A percentile compares a stretch with the other conserved stretches of the same genome.
These are phyloP conservation scores for Colletotrichum cuscutae DNA, from an alignment of 2,329 filamentous ascomycete genomes.

Conservation along the genomic window DNA sequence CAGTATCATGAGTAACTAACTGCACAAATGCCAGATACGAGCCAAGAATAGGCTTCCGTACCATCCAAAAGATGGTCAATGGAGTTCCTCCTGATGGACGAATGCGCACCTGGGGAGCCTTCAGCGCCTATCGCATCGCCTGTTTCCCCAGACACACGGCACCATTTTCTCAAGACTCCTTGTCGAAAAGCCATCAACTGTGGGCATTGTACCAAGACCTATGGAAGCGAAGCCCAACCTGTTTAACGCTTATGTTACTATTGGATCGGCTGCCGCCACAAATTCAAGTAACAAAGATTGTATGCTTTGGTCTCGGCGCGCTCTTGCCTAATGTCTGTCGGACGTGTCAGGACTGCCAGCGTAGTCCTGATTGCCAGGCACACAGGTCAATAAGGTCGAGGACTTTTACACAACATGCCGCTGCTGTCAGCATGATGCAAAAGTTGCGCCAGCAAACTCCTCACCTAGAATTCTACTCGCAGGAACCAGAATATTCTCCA, in stretches of 20 bases:
- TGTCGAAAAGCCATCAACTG: neutral
- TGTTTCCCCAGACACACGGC: neutral
- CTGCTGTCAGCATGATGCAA: neutral
- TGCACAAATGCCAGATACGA: neutral
- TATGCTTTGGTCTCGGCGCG: neutral
- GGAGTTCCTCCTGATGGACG: neutral
- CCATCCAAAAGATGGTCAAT: neutral
- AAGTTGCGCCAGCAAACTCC: neutral
- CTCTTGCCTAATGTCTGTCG: neutral
- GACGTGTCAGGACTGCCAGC: neutral
- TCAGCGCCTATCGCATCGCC: neutral
- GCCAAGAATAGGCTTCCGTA: neutral
- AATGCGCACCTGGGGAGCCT: neutral
- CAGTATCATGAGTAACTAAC: neutral
- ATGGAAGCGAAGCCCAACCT: neutral
- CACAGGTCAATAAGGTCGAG: neutral
- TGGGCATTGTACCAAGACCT: neutral
- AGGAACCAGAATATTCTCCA: slow-evolving; percentile 2
- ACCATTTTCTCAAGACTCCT: neutral
- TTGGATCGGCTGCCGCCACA: neutral
- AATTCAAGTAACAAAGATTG: neutral
- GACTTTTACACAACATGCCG: neutral
- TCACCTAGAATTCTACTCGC: neutral
- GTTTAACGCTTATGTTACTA: neutral
- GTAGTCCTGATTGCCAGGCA: neutral